phyloP scores from a whole-genome alignment of 768 basidiomycete genomes.

The Termitomyces sp. region DNA sequence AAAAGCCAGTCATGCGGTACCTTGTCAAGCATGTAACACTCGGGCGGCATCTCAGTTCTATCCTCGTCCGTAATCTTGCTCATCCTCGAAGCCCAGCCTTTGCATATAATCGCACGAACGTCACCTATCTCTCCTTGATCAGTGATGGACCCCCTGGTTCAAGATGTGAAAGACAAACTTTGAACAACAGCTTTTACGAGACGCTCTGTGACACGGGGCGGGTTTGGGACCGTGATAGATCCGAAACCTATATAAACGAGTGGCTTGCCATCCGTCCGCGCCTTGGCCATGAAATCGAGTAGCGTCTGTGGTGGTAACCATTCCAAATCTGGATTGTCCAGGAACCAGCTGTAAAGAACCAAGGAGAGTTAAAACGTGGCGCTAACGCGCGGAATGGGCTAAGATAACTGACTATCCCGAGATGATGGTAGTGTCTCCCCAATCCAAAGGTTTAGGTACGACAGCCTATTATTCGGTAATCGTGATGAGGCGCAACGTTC shows the following conservation, averaged over 20 bases:
- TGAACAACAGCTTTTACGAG: slow-evolving; percentile 58
- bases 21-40: slow-evolving; percentile 54
- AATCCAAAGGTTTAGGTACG: slow-evolving; percentile 67
- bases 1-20: slow-evolving; percentile 68
- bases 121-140: slow-evolving; percentile 31
- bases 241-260: slow-evolving; percentile 73
- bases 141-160: background rate
- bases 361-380: background rate
- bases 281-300: slow-evolving; percentile 48
- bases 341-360: slow-evolving; percentile 46
- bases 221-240: slow-evolving; percentile 60
- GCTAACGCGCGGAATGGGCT: background rate
- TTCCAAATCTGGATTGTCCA: slow-evolving; percentile 53
- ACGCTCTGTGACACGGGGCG: slow-evolving; percentile 43
- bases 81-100: slow-evolving; percentile 63
- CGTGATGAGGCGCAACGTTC: background rate
- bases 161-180: slow-evolving; percentile 29
- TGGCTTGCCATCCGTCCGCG: slow-evolving; percentile 46
- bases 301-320: slow-evolving; percentile 52
- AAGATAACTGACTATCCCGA: slow-evolving; percentile 45
- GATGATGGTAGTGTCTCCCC: slow-evolving; percentile 53
- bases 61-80: slow-evolving; percentile 25
- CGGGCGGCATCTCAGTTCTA: slow-evolving; percentile 41
- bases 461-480: slow-evolving; percentile 31
- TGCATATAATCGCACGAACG: slow-evolving; percentile 62